Evolutionary conservation across 768 basidiomycete genomes (phyloP), one percentile per base, ranked within the genome.

Genomic region (Russula sp.): DNA sequence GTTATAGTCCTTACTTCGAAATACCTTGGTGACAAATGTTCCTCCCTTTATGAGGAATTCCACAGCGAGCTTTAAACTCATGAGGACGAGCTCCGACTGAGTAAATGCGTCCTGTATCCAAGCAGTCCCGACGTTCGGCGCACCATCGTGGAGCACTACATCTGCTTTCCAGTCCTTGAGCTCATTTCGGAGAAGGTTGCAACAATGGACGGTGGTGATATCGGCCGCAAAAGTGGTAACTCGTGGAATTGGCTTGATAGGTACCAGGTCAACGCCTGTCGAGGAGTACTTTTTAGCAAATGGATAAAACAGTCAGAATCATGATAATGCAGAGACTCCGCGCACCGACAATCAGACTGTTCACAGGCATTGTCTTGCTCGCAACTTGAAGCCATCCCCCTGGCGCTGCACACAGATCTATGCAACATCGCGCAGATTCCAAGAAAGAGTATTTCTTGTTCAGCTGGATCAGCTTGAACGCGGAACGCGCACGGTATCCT

Each of bases 101-200:
- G 85, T 84, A 77, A 94, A 99, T 0, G 97, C 97, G 75, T 99
- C 97, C 73, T 98, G 97, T 66, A 98, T 84, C 97, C 97, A 99
- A 13, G 97, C 97, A 11, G 93, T 92, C 78, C 97, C 97, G 73
- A 99, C 97, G 73, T 99, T 99, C 25, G 97, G 97, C 43, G 97
- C 97, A 77, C 97, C 97, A 74, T 99, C 97, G 72, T 99, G 97
- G 60, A 99, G 83, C 14, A 99, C 94, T 56, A 98, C 84, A 71
- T 99, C 97, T 20, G 97, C 97, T 76, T 94, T 96, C 97, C 97
- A 99, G 72, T 98, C 94, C 73, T 98, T 98, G 65, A 98, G 76
- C 73, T 97, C 93, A 25, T 78, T 77, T 59, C 91, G 85, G 60
- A 99, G 83, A 59, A 88, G 82, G 70, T 87, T 85, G 48, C 97